Percentiles rank a stretch among this genome's conserved stretches.
Evolutionary conservation across 1,139 yeast species (phyloP).

Genomic region (Yamadazyma friedrichii): DNA sequence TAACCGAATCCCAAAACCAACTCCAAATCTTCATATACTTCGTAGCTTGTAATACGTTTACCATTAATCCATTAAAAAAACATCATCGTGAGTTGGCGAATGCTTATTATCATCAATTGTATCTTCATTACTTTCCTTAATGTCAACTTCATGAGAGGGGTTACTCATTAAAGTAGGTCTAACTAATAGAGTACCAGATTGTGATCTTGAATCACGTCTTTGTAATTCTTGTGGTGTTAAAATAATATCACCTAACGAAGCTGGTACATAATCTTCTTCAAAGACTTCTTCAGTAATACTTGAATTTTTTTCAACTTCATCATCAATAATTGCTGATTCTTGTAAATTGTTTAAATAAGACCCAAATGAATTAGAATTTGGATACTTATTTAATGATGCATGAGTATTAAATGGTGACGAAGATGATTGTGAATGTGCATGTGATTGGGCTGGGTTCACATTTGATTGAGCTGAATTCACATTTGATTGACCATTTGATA

Average conservation of each 20-base stretch:
- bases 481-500: background rate
- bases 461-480: too few species aligned
- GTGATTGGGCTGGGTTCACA: background rate
- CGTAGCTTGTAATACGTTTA: background rate
- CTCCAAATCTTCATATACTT: too few species aligned
- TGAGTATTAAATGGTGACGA: background rate
- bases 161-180: constrained; percentile 25
- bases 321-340: constrained; percentile 13
- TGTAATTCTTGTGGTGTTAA: constrained; percentile 75
- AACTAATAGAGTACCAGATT: constrained; percentile 43
- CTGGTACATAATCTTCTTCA: constrained; percentile 78
- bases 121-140: background rate
- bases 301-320: constrained; percentile 3
- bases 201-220: constrained; percentile 63
- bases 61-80: constrained; percentile 31
- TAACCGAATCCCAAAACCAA: background rate
- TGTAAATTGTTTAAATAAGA: constrained; percentile 10
- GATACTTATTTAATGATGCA: too few species aligned
- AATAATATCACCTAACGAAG: constrained; percentile 63
- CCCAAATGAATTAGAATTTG: constrained; percentile 12
- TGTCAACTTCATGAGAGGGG: constrained; percentile 5
- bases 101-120: background rate
- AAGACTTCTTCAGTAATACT: constrained; percentile 23
- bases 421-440: constrained; percentile 1
- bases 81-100: constrained; percentile 13